phyloP scores from a whole-genome alignment of 768 basidiomycete genomes.

The Kwoniella bestiolae region DNA sequence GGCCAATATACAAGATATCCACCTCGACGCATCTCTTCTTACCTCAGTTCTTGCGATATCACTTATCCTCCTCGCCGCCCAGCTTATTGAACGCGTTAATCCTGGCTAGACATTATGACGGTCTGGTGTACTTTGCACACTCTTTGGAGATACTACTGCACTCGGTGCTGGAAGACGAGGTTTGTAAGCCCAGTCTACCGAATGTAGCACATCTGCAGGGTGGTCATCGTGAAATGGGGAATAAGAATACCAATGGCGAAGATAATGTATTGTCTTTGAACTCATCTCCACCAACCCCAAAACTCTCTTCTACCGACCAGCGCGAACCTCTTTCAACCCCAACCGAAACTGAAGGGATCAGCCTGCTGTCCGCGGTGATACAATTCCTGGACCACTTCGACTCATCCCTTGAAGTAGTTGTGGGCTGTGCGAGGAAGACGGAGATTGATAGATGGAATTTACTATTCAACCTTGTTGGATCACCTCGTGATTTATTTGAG shows the following conservation, averaged over 20 bases:
- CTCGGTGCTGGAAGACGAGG: slow-evolving; percentile 86
- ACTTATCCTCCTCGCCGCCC: slow-evolving; percentile 63
- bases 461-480: slow-evolving; percentile 87
- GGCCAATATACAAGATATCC: slow-evolving; percentile 87
- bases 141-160: slow-evolving; percentile 93
- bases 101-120: slow-evolving; percentile 83
- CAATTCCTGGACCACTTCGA: slow-evolving; percentile 96
- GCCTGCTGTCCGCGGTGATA: slow-evolving; percentile 68
- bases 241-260: neutral
- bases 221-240: neutral
- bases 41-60: slow-evolving; percentile 83
- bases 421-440: slow-evolving; percentile 93
- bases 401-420: slow-evolving; percentile 85
- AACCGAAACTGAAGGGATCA: neutral
- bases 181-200: slow-evolving; percentile 41
- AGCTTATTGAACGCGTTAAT: slow-evolving; percentile 74
- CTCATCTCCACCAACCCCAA: neutral
- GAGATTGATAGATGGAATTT: slow-evolving; percentile 88
- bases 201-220: neutral
- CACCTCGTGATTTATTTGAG: slow-evolving; percentile 87
- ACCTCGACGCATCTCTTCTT: slow-evolving; percentile 79
- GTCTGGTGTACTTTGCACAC: slow-evolving; percentile 90
- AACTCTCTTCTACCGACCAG: no score
- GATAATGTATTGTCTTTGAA: neutral
- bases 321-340: neutral